Base-by-base conservation (phyloP, 225 moss, liverwort and hornwort species). In the Marchantia polymorpha region DNA sequence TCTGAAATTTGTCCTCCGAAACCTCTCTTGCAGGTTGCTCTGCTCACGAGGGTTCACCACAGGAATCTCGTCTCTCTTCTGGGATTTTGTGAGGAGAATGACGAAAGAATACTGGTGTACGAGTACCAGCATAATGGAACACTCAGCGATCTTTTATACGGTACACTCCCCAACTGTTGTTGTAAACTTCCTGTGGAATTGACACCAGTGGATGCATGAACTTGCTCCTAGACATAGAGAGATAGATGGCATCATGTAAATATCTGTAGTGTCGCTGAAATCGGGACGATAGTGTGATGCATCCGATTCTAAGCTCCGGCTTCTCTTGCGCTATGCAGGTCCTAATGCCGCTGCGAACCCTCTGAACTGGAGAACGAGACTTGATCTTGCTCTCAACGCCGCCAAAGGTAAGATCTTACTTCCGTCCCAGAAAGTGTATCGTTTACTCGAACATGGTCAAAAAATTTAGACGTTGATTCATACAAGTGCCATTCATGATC, bases 51-150 rank as follows among this genome's bases (percentile, higher is more conserved):
- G 31, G 73, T 81, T 58, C 80, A 81, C 46, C 80, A 81, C 73
- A 73, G 26, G 12, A 81, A 81, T 63, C 73, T 81, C 13, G 80
- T 81, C 22, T 74, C 80, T 31, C 80, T 81, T 16, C 23, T 81
- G 19, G 80, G 27, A 47, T 81, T 58, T 51, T 81, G 80, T 69
- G 73, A 81, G 47, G 80, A 81, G 19, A 63, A 11, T 0, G 30
- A 74, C 25, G 26, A 81, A 29, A 72, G 64, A 22, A 63, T 81
- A 25, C 14, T 81, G 64, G 26, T 81, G 12, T 81, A 81, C 80
- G 72, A 81, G 16, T 81, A n/a, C 64, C 72, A 60, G 16, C 72
- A 72, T 48, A 81, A 81, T 29, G 80, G 80, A 50, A 74, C 80
- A 10, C 68, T 74, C 25, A 54, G 64, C 30, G 61, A 73, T 53